phyloP scores from a whole-genome alignment of 106 monocot species.

The Dioscorea zingiberensis region DNA sequence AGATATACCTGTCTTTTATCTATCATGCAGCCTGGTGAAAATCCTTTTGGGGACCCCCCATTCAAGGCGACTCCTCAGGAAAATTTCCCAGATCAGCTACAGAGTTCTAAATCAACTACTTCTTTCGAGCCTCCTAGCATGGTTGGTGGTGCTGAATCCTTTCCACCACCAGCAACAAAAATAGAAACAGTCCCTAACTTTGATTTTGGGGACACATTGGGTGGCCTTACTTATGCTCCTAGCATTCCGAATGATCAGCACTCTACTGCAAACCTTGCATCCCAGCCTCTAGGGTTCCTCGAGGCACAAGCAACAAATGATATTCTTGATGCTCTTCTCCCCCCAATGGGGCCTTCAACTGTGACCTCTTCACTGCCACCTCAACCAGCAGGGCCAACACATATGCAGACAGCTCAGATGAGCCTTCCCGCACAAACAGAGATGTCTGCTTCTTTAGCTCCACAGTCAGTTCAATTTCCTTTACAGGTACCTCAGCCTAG shows the following conservation, averaged over 20 bases:
- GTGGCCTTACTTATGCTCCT: slow-evolving; percentile 32
- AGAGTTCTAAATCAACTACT: slow-evolving; percentile 11
- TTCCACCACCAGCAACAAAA: slow-evolving; percentile 5
- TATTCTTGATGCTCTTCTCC: slow-evolving; percentile 5
- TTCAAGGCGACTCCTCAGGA: slow-evolving; percentile 61
- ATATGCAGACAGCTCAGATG: slow-evolving; percentile 1
- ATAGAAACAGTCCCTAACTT: slow-evolving; percentile 28
- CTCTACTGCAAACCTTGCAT: slow-evolving; percentile 4
- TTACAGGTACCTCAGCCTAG: too few species aligned
- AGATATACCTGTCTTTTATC: too few species aligned
- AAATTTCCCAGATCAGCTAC: slow-evolving; percentile 20
- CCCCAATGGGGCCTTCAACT: slow-evolving; percentile 2
- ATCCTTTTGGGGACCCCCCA: slow-evolving; percentile 85
- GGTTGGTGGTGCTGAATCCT: slow-evolving; percentile 9
- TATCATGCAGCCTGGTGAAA: slow-evolving; percentile 35
- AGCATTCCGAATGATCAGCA: slow-evolving; percentile 16
- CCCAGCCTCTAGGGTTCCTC: slow-evolving; percentile 9
- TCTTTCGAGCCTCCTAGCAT: slow-evolving; percentile 23
- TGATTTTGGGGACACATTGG: slow-evolving; percentile 55
- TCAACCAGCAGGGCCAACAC: background rate
- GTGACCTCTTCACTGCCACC: background rate
- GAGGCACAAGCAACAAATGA: slow-evolving; percentile 11
- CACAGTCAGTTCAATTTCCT: slow-evolving; percentile 13
- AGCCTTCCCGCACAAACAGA: slow-evolving; percentile 25
- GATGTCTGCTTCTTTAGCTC: slow-evolving; percentile 8